Conservation (phyloP, 139 green algal species). For the Volvox reticuliferus region DNA sequence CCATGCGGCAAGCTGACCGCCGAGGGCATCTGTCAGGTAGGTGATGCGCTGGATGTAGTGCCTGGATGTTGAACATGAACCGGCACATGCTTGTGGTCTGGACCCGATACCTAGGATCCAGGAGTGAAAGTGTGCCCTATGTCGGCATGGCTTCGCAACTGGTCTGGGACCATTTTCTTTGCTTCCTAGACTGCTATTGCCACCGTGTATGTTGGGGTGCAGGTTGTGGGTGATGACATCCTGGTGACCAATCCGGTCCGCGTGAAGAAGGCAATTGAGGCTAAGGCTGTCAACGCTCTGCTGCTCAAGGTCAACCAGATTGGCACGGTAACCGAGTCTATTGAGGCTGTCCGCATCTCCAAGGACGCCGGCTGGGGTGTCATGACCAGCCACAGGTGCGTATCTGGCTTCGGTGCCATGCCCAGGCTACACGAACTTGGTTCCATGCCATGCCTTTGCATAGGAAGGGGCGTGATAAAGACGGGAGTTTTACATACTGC, state of each 20-base stretch:
- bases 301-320: slow-evolving; percentile 99
- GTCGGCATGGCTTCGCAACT: neutral
- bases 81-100: too few relatives aligned
- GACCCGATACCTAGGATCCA: too few relatives aligned
- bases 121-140: neutral
- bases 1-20: slow-evolving; percentile 80
- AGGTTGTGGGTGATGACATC: slow-evolving; percentile 99
- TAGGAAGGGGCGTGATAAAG: too few relatives aligned
- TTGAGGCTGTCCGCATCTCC: slow-evolving; percentile 93
- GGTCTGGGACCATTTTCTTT: neutral
- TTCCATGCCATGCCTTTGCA: too few relatives aligned
- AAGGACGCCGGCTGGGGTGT: slow-evolving; percentile 98
- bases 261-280: slow-evolving; percentile 94
- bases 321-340: slow-evolving; percentile 95
- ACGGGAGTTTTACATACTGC: too few relatives aligned
- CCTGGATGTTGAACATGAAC: too few relatives aligned
- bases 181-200: too few relatives aligned
- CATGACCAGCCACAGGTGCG: slow-evolving; percentile 93
- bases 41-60: too few relatives aligned
- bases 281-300: slow-evolving; percentile 96
- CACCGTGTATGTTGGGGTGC: slow-evolving; percentile 30
- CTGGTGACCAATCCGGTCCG: slow-evolving; percentile 97
- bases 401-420: neutral
- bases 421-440: too few relatives aligned
- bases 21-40: slow-evolving; percentile 84